These are phyloP conservation scores for Salmacisia buchloeana DNA, from an alignment of 1,284 basidiomycete species.

Conservation along the genomic window DNA sequence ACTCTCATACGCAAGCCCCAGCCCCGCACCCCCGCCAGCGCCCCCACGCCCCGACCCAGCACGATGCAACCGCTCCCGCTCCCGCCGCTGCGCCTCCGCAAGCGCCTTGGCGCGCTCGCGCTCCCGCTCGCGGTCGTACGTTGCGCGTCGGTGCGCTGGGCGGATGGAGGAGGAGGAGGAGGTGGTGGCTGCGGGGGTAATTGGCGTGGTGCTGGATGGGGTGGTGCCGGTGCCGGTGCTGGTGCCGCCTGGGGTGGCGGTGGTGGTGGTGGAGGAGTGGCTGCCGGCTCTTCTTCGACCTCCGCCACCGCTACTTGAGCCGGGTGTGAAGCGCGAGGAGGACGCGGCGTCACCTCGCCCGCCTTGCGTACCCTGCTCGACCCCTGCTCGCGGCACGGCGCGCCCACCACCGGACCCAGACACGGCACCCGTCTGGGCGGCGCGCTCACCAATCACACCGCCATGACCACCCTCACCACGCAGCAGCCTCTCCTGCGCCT, in stretches of 20 bases:
- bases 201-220: not conserved
- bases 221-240: not conserved
- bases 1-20: not conserved
- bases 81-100: constrained; percentile 4
- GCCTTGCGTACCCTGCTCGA: no score
- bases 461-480: not conserved
- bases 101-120: not conserved
- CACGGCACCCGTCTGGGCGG: constrained; percentile 4
- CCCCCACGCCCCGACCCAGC: constrained; percentile 5
- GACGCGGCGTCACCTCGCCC: no score
- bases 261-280: no score
- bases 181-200: not conserved
- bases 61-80: constrained; percentile 6
- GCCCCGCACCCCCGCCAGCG: no score
- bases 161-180: not conserved
- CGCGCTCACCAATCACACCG: not conserved
- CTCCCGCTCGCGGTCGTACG: constrained; percentile 1
- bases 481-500: not conserved
- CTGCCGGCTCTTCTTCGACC: no score
- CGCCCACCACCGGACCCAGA: no score
- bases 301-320: no score
- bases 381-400: no score
- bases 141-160: constrained; percentile 1
- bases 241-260: no score
- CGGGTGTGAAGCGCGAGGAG: no score